Conservation (phyloP, 1,284 basidiomycete species). For the Neonothopanus nambi region DNA sequence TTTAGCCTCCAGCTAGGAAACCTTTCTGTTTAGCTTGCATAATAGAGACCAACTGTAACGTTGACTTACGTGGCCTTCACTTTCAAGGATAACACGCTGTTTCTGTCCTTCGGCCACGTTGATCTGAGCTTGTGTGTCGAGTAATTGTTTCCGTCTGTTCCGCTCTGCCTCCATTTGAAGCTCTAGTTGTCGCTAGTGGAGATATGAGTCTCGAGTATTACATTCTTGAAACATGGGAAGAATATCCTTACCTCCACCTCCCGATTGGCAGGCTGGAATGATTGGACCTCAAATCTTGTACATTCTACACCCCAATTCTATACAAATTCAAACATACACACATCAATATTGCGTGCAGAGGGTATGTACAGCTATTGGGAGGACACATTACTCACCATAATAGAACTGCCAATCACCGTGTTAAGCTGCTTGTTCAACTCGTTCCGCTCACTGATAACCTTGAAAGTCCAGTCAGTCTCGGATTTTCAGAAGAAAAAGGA, state of each 20-base stretch:
- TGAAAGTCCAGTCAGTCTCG: neutral
- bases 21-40: neutral
- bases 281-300: slow-evolving; percentile 54
- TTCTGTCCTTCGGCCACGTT: slow-evolving; percentile 58
- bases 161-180: slow-evolving; percentile 58
- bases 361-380: neutral
- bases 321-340: neutral
- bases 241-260: slow-evolving; percentile 43
- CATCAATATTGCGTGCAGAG: neutral
- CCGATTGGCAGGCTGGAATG: slow-evolving; percentile 51
- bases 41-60: neutral
- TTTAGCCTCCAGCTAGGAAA: slow-evolving; percentile 38
- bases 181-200: slow-evolving; percentile 47
- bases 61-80: slow-evolving; percentile 43
- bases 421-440: slow-evolving; percentile 49
- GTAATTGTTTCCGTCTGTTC: slow-evolving; percentile 51
- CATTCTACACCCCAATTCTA: slow-evolving; percentile 57
- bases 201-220: neutral
- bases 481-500: neutral
- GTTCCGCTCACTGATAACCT: slow-evolving; percentile 54
- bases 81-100: slow-evolving; percentile 51
- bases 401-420: slow-evolving; percentile 47
- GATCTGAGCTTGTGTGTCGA: slow-evolving; percentile 56
- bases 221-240: slow-evolving; percentile 2
- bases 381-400: slow-evolving; percentile 40